Evolutionary conservation across 192 early-diverging fungal species (phyloP).

Genomic region (Backusella psychrophila): DNA sequence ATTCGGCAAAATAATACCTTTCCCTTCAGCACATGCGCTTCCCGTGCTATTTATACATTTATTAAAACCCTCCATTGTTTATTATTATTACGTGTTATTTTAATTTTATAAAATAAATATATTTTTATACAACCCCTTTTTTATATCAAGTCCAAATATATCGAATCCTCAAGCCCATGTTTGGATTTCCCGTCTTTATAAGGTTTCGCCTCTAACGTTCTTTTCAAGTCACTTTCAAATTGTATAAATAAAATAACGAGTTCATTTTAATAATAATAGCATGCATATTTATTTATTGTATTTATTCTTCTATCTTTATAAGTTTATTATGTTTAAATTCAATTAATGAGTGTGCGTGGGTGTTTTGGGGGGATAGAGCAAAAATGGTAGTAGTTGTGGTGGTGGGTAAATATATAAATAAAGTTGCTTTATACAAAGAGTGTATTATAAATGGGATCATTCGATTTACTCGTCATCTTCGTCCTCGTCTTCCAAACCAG

Average conservation of each 20-base stretch:
- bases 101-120: too few species aligned
- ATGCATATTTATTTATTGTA: background rate
- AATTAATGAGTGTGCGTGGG: background rate
- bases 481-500: conserved; percentile 50
- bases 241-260: background rate
- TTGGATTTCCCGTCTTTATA: too few species aligned
- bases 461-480: conserved; percentile 54
- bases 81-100: background rate
- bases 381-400: background rate
- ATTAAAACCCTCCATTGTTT: background rate
- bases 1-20: background rate
- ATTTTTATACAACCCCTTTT: too few species aligned
- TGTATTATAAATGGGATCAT: background rate
- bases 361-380: background rate
- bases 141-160: too few species aligned
- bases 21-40: background rate
- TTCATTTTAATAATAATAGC: background rate
- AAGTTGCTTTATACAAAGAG: background rate
- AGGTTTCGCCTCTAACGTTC: too few species aligned
- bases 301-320: background rate
- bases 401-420: conserved; percentile 6
- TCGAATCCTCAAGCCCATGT: too few species aligned
- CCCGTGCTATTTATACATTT: background rate
- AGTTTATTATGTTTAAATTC: background rate
- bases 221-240: background rate